phyloP scores from a whole-genome alignment of 2,329 filamentous ascomycete species.

The Sphaerulina musiva region DNA sequence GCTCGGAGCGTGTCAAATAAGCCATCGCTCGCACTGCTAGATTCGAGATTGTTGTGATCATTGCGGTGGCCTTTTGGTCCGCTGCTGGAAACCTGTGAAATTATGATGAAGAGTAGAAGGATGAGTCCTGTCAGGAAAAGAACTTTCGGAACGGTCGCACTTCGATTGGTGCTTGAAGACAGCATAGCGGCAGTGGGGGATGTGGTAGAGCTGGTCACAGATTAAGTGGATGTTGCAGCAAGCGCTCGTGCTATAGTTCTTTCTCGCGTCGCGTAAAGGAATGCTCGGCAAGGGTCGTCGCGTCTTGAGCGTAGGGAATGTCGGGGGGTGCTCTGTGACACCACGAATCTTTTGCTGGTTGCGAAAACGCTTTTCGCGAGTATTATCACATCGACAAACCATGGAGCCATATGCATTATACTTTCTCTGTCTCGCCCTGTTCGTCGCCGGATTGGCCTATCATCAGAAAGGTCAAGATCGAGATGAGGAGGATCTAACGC shows the following conservation, averaged over 20 bases:
- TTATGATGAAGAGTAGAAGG: background rate
- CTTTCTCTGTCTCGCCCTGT: conserved; percentile 19
- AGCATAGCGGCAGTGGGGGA: background rate
- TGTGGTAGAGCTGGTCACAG: background rate
- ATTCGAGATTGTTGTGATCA: background rate
- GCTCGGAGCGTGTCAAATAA: background rate
- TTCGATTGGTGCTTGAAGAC: conserved; percentile 14
- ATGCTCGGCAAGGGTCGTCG: background rate
- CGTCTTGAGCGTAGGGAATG: background rate
- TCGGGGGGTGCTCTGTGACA: background rate
- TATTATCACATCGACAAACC: background rate
- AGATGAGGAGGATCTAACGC: conserved; percentile 11
- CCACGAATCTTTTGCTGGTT: background rate
- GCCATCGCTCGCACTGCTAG: background rate
- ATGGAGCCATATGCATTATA: conserved; percentile 25
- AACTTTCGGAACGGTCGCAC: background rate
- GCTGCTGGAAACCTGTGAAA: background rate
- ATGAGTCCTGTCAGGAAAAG: background rate
- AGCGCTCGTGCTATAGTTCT: background rate
- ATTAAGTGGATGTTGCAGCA: background rate
- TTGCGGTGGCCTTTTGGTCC: background rate
- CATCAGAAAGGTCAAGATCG: conserved; percentile 14
- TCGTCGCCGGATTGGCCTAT: conserved; percentile 20
- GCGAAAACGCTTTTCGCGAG: background rate
- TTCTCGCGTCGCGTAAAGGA: background rate